Conservation (phyloP, 495 filamentous ascomycete genomes). For the Penicillium odoratum region DNA sequence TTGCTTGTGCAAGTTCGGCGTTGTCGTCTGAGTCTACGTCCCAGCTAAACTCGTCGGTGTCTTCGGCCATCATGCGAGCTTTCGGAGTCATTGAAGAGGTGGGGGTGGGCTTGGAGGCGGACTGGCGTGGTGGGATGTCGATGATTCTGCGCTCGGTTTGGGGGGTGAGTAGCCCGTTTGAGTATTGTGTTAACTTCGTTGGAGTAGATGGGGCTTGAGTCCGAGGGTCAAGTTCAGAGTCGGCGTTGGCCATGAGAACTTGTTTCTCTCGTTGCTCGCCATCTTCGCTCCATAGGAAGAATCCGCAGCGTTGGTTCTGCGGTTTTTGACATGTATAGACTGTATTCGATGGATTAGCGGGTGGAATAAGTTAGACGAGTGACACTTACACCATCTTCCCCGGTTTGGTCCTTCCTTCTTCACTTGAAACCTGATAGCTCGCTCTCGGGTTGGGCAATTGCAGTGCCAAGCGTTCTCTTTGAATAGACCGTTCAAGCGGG, state of each 20-base stretch:
- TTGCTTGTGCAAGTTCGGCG: constrained; percentile 15
- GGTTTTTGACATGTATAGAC: constrained; percentile 66
- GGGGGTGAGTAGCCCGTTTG: constrained; percentile 35
- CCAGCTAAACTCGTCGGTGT: constrained; percentile 49
- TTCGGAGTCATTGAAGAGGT: constrained; percentile 34
- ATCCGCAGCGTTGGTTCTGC: constrained; percentile 55
- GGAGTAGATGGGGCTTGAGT: constrained; percentile 24
- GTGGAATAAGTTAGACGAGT: background rate
- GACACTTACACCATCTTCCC: constrained; percentile 54
- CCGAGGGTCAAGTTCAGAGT: constrained; percentile 32
- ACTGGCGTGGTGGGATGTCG: constrained; percentile 18
- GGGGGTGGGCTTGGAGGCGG: constrained; percentile 14
- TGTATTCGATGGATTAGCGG: constrained; percentile 14
- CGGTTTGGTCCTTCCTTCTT: constrained; percentile 68
- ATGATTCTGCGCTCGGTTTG: constrained; percentile 32
- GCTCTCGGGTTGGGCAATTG: constrained; percentile 63
- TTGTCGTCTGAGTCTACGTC: constrained; percentile 42
- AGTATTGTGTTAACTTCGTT: constrained; percentile 12
- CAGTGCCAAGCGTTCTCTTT: constrained; percentile 60
- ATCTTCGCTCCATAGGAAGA: constrained; percentile 72
- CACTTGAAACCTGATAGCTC: constrained; percentile 58
- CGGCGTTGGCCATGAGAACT: constrained; percentile 52
- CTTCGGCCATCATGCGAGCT: constrained; percentile 43
- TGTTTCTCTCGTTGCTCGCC: constrained; percentile 56
- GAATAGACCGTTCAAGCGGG: constrained; percentile 55